Conservation (phyloP, 805 yeast genomes). For the Metschnikowia koreensis region DNA sequence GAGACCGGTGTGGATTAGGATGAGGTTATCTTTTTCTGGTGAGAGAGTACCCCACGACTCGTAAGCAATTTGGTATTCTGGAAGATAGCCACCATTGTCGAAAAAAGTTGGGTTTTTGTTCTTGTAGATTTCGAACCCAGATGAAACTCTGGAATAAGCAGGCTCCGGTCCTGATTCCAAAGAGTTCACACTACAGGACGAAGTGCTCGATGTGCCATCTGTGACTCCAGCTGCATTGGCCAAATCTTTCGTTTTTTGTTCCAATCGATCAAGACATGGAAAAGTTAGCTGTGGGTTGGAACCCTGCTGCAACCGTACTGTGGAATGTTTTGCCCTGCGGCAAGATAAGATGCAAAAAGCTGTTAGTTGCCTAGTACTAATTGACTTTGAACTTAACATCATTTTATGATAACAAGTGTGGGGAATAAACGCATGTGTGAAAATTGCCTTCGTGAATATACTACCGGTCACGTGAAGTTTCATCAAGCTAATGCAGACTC, state of each 20-base stretch:
- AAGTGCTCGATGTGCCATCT: neutral
- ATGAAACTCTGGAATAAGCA: constrained; percentile 63
- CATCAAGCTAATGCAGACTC: constrained; percentile 4
- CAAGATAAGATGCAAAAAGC: neutral
- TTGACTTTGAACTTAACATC: neutral
- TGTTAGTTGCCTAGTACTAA: neutral
- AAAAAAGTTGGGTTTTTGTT: constrained; percentile 60
- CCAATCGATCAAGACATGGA: constrained; percentile 82
- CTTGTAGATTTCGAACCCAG: constrained; percentile 62
- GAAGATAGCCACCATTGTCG: constrained; percentile 79
- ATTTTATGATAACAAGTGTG: neutral
- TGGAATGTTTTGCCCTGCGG: constrained; percentile 1
- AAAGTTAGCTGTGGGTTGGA: constrained; percentile 69
- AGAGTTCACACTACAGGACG: constrained; percentile 21
- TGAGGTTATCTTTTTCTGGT: constrained; percentile 61
- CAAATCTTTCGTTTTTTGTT: constrained; percentile 46
- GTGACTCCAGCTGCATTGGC: constrained; percentile 22
- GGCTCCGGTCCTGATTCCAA: constrained; percentile 83
- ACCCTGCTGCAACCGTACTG: constrained; percentile 11
- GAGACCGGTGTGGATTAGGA: constrained; percentile 83
- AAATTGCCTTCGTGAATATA: neutral
- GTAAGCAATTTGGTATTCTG: constrained; percentile 79
- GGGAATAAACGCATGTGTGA: neutral
- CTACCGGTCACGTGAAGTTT: constrained; percentile 10
- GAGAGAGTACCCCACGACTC: constrained; percentile 88